A percentile compares a stretch with the other conserved stretches of the same genome.
Evolutionary conservation across 2,329 filamentous ascomycete species (phyloP).

Genomic region (Phialophora chinensis): DNA sequence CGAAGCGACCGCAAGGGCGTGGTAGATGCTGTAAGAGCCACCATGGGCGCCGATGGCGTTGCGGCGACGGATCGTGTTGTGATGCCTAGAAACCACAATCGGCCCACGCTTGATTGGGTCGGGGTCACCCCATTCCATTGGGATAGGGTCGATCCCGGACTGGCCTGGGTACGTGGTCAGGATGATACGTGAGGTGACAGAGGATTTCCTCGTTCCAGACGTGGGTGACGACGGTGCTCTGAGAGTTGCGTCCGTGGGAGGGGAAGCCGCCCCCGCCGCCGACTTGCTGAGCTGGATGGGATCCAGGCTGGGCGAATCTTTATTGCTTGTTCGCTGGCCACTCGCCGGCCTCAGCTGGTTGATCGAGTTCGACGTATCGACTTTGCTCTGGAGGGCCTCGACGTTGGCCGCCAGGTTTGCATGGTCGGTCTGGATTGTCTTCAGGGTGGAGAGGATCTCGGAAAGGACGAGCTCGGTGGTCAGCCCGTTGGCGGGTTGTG

Average conservation of each 20-base stretch:
- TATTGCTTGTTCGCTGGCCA: constrained; percentile 14
- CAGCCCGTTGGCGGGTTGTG: constrained; percentile 24
- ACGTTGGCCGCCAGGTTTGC: constrained; percentile 61
- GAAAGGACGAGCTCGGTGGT: constrained; percentile 32
- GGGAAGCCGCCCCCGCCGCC: constrained; percentile 29
- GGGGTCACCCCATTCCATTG: constrained; percentile 82
- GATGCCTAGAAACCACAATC: constrained; percentile 80
- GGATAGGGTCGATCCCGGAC: constrained; percentile 88
- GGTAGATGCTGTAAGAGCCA: constrained; percentile 95
- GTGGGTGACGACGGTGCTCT: constrained; percentile 32
- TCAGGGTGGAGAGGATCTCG: constrained; percentile 62
- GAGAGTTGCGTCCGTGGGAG: constrained; percentile 25
- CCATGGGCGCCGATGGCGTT: constrained; percentile 79
- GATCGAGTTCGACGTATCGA: constrained; percentile 65
- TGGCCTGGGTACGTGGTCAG: constrained; percentile 90
- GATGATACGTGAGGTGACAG: constrained; percentile 64
- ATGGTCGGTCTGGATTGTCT: constrained; percentile 63
- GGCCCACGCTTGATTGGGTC: constrained; percentile 80
- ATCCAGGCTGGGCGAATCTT: constrained; percentile 38
- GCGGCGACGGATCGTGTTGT: constrained; percentile 76
- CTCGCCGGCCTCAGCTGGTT: constrained; percentile 50
- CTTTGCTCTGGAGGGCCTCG: constrained; percentile 65
- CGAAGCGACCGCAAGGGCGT: constrained; percentile 88
- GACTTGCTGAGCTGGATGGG: constrained; percentile 34
- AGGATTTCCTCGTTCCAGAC: constrained; percentile 31